Conservation (phyloP, 768 basidiomycete species). For the Psilocybe cubensis region DNA sequence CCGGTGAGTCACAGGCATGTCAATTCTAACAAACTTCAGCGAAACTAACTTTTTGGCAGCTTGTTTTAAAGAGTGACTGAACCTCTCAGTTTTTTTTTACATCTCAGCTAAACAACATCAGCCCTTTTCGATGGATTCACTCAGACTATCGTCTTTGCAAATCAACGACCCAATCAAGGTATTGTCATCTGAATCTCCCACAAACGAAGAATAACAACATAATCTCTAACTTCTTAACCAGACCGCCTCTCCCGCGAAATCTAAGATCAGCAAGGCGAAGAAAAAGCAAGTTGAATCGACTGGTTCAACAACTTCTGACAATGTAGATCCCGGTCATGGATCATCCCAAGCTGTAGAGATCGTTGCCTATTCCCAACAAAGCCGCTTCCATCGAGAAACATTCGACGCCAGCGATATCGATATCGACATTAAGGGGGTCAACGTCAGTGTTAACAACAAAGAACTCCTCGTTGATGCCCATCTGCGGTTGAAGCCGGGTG, state of each 20-base stretch:
- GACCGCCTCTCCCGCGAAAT: not conserved
- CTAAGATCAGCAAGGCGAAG: slow-evolving; percentile 2
- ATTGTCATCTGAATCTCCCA: not conserved
- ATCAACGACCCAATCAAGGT: not conserved
- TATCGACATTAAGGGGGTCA: slow-evolving; percentile 59
- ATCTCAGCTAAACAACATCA: not conserved
- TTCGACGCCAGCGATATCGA: slow-evolving; percentile 41
- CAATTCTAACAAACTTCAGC: not conserved
- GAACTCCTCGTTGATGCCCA: slow-evolving; percentile 58
- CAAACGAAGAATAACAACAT: not conserved
- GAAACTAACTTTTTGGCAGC: not conserved
- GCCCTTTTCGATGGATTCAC: not conserved
- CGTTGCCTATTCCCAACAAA: slow-evolving; percentile 48
- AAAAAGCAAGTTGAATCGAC: slow-evolving; percentile 6
- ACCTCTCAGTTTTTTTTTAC: not conserved
- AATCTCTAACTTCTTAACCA: not conserved
- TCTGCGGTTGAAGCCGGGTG: slow-evolving; percentile 52
- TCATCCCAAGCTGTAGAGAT: slow-evolving; percentile 23
- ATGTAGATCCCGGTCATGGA: not conserved
- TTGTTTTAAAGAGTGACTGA: not conserved
- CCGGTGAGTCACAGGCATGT: not conserved
- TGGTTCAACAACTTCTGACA: not conserved
- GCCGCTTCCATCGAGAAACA: slow-evolving; percentile 53
- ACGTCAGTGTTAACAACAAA: slow-evolving; percentile 49
- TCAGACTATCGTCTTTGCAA: not conserved